Base-by-base conservation (phyloP, 352 stramenopile genomes). In the Blastocystis sp. region DNA sequence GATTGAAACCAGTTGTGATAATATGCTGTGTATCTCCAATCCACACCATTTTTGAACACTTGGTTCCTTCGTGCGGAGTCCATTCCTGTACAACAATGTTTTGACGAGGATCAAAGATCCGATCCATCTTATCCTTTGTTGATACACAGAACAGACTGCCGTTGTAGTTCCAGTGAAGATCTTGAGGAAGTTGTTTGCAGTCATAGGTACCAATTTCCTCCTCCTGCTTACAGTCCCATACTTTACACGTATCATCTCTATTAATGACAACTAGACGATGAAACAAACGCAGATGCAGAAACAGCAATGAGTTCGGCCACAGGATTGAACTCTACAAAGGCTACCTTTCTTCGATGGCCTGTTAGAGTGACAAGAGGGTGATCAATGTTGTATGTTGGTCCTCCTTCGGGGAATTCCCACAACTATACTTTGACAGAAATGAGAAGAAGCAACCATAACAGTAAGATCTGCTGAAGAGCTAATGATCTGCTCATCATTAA, bases 191-290 rank as follows among this genome's bases (percentile, higher is more conserved):
- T 57, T 49, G 21, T 21, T 54, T 54, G 88, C 75, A 57, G 29
- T 51, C 27, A 58, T 51, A 69, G 73, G 37, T 74, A 92, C 93
- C 52, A 93, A 92, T 43, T 97, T 95, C 87, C 96, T 92, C 37
- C 91, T 93, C 88, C 96, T 97, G 21, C 88, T 98, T 96, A 88
- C 98, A 96, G 91, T 99, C 96, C 96, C 96, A 99, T 46, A 99
- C 89, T 88, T 97, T 98, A 65, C 98, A 94, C 12, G 94, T 97
- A 7, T 51, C 65, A 29, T 87, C 77, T 21, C 77, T 87, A 74
- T 16, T 27, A 19, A n/a, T 59, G 52, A 27, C 19, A 24, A 52
- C 4, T 24, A 37, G 1, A 27, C 19, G 7, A 27, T 39, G 35
- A 49, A 16, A 42, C 3, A 7, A 99, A 96, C 27, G 93, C 92